A percentile compares a stretch with the other conserved stretches of the same genome.
Conservation (phyloP, 106 monocot genomes). For the Acanthochlamys bracteata region DNA sequence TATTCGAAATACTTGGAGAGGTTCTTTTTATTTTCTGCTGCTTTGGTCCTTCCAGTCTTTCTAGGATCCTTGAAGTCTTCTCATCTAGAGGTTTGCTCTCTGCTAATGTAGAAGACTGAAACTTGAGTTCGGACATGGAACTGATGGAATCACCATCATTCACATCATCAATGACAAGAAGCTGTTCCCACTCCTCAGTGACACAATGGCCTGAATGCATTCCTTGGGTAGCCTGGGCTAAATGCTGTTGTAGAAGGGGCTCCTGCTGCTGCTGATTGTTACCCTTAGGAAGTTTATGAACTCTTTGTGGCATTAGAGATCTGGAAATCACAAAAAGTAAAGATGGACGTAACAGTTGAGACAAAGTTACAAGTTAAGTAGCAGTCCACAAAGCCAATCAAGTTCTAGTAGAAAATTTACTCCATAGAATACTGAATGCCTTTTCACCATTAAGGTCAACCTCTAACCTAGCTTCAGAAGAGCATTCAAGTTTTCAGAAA, state of each 20-base stretch:
- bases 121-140: constrained; percentile 9
- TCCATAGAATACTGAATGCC: too few species aligned
- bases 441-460: too few species aligned
- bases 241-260: constrained; percentile 11
- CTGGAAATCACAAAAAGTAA: too few species aligned
- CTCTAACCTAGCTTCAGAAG: not conserved
- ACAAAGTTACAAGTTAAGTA: too few species aligned
- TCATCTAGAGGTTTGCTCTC: constrained; percentile 41
- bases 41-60: constrained; percentile 68
- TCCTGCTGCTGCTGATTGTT: constrained; percentile 10
- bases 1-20: too few species aligned
- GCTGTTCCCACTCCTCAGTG: constrained; percentile 63
- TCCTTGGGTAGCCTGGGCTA: constrained; percentile 11
- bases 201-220: constrained; percentile 13
- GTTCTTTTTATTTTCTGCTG: constrained; percentile 29
- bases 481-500: not conserved
- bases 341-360: too few species aligned
- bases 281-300: constrained; percentile 2
- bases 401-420: too few species aligned
- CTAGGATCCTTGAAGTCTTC: constrained; percentile 69
- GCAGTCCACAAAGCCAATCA: too few species aligned
- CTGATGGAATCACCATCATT: constrained; percentile 16
- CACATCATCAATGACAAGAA: constrained; percentile 44
- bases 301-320: constrained; percentile 5
- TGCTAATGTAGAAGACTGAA: constrained; percentile 3